These are phyloP conservation scores for Trichomonas vaginalis DNA, from an alignment of 208 protist genomes.

Conservation along the genomic window DNA sequence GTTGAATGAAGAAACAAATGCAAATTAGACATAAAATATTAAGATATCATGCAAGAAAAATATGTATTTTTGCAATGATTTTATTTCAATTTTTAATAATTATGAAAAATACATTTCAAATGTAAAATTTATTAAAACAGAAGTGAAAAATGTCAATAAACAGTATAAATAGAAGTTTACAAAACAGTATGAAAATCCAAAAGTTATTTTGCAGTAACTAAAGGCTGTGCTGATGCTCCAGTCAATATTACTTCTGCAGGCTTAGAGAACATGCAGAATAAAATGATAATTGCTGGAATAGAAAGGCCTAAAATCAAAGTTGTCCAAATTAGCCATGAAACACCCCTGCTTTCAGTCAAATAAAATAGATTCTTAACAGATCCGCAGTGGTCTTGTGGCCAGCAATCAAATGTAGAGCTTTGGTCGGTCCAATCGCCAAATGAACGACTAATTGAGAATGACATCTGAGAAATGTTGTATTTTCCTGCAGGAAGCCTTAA, in stretches of 20 bases:
- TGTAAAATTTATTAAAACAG: no score
- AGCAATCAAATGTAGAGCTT: neutral
- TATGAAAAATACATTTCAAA: no score
- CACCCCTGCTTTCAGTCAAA: neutral
- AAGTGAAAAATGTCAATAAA: no score
- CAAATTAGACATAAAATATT: no score
- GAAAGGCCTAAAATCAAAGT: neutral
- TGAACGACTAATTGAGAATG: neutral
- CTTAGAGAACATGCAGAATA: neutral
- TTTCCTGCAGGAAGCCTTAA: neutral
- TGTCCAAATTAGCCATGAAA: neutral
- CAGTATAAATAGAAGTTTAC: no score
- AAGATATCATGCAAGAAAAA: no score
- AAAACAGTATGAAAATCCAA: no score
- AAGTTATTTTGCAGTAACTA: no score
- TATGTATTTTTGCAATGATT: no score
- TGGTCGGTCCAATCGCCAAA: neutral
- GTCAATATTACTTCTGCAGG: neutral
- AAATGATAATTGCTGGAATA: neutral
- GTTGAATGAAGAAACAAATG: no score
- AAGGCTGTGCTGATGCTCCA: neutral
- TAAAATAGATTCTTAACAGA: neutral
- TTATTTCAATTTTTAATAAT: no score
- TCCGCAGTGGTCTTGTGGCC: neutral
- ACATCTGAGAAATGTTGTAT: neutral